Percentiles rank a stretch among this genome's conserved stretches.
Conservation (phyloP, 371 early-diverging fungal genomes). For the Apophysomyces ossiformis region DNA sequence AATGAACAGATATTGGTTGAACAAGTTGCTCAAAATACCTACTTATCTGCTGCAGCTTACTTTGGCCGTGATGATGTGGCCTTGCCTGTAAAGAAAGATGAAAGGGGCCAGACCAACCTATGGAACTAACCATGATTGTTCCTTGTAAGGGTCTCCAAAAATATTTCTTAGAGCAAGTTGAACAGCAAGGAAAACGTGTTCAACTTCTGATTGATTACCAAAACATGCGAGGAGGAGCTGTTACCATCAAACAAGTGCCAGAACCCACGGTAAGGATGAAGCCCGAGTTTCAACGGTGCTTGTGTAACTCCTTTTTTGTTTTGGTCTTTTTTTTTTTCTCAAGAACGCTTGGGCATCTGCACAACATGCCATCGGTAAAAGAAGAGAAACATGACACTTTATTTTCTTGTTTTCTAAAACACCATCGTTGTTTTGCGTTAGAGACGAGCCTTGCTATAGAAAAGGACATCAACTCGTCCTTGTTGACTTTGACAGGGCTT, state of each 20-base stretch:
- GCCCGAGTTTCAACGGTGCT: not conserved
- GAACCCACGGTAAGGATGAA: conserved; percentile 37
- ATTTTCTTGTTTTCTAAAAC: not conserved
- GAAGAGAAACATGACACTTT: not conserved
- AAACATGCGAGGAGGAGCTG: conserved; percentile 64
- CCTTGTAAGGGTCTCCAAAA: conserved; percentile 51
- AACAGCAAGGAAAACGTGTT: conserved; percentile 51
- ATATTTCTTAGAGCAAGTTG: conserved; percentile 63
- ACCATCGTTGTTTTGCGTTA: not conserved
- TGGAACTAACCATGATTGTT: not conserved
- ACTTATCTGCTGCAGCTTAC: conserved; percentile 57
- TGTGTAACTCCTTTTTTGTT: not conserved
- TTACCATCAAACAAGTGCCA: conserved; percentile 38
- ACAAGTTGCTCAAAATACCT: conserved; percentile 58
- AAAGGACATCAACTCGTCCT: conserved; percentile 65
- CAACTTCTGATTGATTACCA: conserved; percentile 65
- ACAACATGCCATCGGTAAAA: conserved; percentile 36
- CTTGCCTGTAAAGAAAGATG: conserved; percentile 44
- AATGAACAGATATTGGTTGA: conserved; percentile 62
- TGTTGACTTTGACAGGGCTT: conserved; percentile 57
- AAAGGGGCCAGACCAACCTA: not conserved
- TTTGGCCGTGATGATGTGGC: conserved; percentile 55
- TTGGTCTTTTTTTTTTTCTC: conserved; percentile 19
- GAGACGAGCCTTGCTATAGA: conserved; percentile 45
- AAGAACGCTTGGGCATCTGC: conserved; percentile 40